Evolutionary conservation across 2,329 filamentous ascomycete species (phyloP).

Genomic region (Diaporthe eres): DNA sequence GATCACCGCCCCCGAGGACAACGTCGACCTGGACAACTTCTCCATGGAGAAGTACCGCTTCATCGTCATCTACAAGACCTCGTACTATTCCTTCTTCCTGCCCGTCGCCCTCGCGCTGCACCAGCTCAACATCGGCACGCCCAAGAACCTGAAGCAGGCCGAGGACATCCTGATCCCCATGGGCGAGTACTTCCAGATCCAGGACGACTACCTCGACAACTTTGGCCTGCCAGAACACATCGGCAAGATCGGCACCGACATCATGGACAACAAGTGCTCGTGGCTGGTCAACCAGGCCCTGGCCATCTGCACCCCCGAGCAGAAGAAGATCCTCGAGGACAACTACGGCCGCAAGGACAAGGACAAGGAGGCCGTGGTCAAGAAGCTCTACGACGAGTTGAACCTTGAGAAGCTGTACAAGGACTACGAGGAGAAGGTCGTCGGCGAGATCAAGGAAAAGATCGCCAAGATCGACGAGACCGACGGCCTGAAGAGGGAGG

Average conservation of each 20-base stretch:
- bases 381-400: constrained; percentile 89
- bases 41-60: constrained; percentile 95
- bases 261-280: constrained; percentile 99
- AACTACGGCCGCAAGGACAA: constrained; percentile 96
- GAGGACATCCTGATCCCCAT: constrained; percentile 95
- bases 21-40: constrained; percentile 95
- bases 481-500: constrained; percentile 87
- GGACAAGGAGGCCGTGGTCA: constrained; percentile 85
- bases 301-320: constrained; percentile 82
- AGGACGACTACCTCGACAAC: constrained; percentile 99
- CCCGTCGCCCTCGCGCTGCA: constrained; percentile 92
- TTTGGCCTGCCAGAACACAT: constrained; percentile 93
- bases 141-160: constrained; percentile 89
- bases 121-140: constrained; percentile 86
- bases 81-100: constrained; percentile 99
- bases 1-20: constrained; percentile 94
- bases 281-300: constrained; percentile 98
- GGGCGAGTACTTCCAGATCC: constrained; percentile 99
- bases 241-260: constrained; percentile 99
- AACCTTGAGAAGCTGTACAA: constrained; percentile 86
- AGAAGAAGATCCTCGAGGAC: constrained; percentile 88
- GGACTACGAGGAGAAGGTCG: constrained; percentile 90
- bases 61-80: constrained; percentile 99
- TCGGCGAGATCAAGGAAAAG: constrained; percentile 80
- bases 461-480: constrained; percentile 88